Evolutionary conservation across 257 asterid genomes (phyloP).

Genomic region (Scutellaria galericulata): DNA sequence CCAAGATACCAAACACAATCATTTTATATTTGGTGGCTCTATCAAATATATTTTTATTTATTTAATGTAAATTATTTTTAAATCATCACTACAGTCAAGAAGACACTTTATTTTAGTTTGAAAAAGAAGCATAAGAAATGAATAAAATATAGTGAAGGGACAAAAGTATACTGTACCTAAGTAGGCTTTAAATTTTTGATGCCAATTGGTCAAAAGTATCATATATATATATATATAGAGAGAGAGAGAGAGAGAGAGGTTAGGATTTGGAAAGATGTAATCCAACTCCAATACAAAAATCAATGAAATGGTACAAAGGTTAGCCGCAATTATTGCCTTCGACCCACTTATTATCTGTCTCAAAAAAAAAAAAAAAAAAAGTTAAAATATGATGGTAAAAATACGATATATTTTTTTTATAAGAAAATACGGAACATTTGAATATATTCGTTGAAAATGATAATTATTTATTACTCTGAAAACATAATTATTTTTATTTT

Average conservation of each 20-base stretch:
- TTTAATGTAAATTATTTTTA: slow-evolving; percentile 15
- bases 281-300: slow-evolving; percentile 17
- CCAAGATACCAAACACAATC: slow-evolving; percentile 10
- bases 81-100: slow-evolving; percentile 36
- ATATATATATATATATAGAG: neutral
- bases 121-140: slow-evolving; percentile 28
- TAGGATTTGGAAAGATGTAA: slow-evolving; percentile 20
- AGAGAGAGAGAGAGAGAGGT: neutral
- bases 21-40: slow-evolving; percentile 6
- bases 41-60: slow-evolving; percentile 28
- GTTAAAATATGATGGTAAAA: neutral
- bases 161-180: slow-evolving; percentile 5
- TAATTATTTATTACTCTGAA: too few species aligned
- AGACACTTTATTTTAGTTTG: slow-evolving; percentile 39
- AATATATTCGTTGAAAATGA: too few species aligned
- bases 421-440: too few species aligned
- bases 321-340: slow-evolving; percentile 30
- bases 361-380: neutral
- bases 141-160: slow-evolving; percentile 31
- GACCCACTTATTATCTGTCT: neutral
- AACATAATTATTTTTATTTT: too few species aligned
- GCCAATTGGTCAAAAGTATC: slow-evolving; percentile 24
- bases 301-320: slow-evolving; percentile 18
- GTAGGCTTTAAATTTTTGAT: slow-evolving; percentile 32
- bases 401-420: too few species aligned